A percentile compares a stretch with the other conserved stretches of the same genome.
Evolutionary conservation across 1,284 basidiomycete species (phyloP).

Genomic region (Papiliotrema fonsecae): DNA sequence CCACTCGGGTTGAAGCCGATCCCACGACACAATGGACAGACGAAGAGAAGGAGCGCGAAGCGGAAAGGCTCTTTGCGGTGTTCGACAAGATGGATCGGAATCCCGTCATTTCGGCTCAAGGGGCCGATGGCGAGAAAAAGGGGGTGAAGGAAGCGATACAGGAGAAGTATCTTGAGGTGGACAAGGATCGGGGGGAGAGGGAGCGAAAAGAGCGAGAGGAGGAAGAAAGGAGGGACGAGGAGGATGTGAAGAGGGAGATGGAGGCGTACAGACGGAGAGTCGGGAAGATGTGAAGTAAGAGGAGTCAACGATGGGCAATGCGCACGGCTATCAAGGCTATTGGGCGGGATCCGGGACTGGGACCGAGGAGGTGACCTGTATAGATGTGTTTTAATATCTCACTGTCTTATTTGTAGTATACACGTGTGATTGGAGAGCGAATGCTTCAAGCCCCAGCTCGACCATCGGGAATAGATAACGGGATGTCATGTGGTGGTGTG

Average conservation of each 20-base stretch:
- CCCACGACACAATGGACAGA: conserved; percentile 65
- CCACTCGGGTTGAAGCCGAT: conserved; percentile 11
- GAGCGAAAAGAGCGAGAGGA: conserved; percentile 25
- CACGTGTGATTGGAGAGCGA: no score
- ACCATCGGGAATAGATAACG: no score
- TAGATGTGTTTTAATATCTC: no score
- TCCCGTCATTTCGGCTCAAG: conserved; percentile 47
- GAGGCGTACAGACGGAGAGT: conserved; percentile 33
- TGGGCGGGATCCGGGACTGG: no score
- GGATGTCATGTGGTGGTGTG: no score
- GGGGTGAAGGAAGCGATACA: conserved; percentile 28
- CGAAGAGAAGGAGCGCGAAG: conserved; percentile 85
- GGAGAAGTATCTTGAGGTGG: conserved; percentile 24
- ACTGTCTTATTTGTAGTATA: no score
- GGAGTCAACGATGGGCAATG: no score
- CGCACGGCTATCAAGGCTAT: no score
- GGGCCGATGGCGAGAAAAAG: conserved; percentile 24
- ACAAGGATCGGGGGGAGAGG: conserved; percentile 28
- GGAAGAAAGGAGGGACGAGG: conserved; percentile 33
- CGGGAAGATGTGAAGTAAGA: conserved; percentile 12
- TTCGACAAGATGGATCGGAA: conserved; percentile 79
- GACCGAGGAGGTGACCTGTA: no score
- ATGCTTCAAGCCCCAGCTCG: no score
- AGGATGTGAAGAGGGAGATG: conserved; percentile 38
- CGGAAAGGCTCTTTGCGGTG: conserved; percentile 79